Base-by-base conservation (phyloP, 306 rosid genomes). In the Dalbergia oliveri region DNA sequence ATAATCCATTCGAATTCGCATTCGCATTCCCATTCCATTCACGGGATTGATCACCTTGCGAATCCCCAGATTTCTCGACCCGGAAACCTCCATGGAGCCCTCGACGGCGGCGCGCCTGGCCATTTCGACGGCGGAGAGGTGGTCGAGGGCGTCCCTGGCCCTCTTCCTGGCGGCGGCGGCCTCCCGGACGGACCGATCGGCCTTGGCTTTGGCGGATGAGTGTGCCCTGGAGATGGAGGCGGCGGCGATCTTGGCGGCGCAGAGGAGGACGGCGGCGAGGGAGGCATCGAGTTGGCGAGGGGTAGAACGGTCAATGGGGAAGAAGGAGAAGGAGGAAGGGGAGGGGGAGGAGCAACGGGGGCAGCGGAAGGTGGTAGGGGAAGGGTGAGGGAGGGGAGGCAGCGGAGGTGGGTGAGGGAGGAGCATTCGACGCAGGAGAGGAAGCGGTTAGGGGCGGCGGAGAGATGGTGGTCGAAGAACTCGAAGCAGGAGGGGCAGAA, bases 401-500 rank as follows among this genome's bases (percentile, higher is more conserved):
- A 94, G 7, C 80, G 84, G 6, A 88, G 8, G 88, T 94, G 98
- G 1, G 96, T 79, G 76, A 89, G 84, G 6, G 98, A 94, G 66
- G 96, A 86, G 79, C 98, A 94, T 35, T 88, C 90, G 66, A 77
- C 62, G 59, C 98, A 94, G 13, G 90, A 69, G 8, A 88, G 8
- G 69, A 84, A 82, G 26, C 84, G 80, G 62, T 88, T 83, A 23
- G 87, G 83, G 4, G 84, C 34, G 43, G 85, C 18, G 34, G 89
- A 80, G 11, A 43, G 57, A 34, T 90, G 78, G 57, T 76, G 81
- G n/a, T 91, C 90, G 23, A 74, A 87, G 80, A 80, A 85, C 26
- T 90, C 88, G 50, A 92, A 88, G 89, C 98, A 94, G 10, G 49
- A 44, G 2, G 97, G 96, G 82, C 98, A 94, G 70, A 94, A 92